Conservation (phyloP, 2,329 filamentous ascomycete genomes). For the Colletotrichum sp. region DNA sequence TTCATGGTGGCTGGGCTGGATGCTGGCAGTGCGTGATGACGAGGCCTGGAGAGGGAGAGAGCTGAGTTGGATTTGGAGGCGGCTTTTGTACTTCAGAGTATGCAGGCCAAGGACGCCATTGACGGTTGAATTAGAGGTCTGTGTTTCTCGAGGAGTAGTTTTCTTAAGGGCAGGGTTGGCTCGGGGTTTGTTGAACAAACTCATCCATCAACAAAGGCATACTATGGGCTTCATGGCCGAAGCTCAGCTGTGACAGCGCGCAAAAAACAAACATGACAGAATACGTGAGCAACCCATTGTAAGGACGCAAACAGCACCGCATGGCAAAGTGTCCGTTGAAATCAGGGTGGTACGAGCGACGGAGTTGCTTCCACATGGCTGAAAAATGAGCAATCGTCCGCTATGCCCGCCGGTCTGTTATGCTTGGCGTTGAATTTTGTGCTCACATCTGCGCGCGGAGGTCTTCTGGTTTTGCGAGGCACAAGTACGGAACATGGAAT, state of each 20-base stretch:
- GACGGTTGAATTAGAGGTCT: rapidly evolving
- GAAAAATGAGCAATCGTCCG: no score
- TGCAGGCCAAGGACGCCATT: background rate
- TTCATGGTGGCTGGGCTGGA: background rate
- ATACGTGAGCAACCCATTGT: background rate
- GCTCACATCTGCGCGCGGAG: no score
- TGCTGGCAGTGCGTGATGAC: background rate
- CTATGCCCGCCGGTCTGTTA: no score
- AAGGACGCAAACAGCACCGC: background rate
- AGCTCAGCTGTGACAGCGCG: background rate
- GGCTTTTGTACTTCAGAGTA: background rate
- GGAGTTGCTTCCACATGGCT: no score
- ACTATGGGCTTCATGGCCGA: background rate
- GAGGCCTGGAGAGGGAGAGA: background rate
- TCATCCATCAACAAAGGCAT: background rate
- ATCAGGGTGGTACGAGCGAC: background rate
- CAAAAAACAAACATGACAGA: background rate
- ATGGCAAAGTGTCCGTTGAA: background rate
- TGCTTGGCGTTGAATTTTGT: no score
- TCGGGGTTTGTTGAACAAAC: background rate
- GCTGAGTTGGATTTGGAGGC: background rate
- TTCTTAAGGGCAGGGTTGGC: background rate
- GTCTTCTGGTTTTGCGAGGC: no score
- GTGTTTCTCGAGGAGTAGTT: background rate
- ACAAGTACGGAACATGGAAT: no score